Evolutionary conservation across 768 basidiomycete genomes (phyloP), one percentile per base, ranked within the genome.

Genomic region (Boletus tylopilopsis): DNA sequence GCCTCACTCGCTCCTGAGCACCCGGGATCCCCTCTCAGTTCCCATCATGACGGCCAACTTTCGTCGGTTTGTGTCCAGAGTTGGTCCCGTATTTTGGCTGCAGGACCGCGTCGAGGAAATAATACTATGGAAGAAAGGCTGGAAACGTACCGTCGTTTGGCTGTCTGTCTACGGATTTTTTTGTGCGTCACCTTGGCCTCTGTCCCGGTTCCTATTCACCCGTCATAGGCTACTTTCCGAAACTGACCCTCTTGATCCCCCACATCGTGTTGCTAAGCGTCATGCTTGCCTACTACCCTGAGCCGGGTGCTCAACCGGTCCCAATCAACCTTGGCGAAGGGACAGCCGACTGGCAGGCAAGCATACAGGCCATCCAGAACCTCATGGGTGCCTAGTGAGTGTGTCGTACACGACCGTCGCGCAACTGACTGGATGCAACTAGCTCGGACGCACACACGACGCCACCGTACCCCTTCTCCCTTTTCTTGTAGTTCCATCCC

Each of bases 21-120:
- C 78, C 1, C 72, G 73, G 24, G 87, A 87, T 57, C 80, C 88
- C 0, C 75, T 95, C 5, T 90, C 88, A 1, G 71, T 95, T 4
- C 87, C 83, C 0, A 82, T 84, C 23, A 86, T 84, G 55, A 84
- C 87, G 2, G 38, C 34, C 38, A 61, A 58, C 34, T 94, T 94
- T 61, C 78, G 84, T 54, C 73, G 90, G 21, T 94, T 95, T 51
- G 78, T 94, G 4, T 76, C 81, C 6, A 83, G 77, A 56, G 74
- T 82, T 4, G 89, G 90, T 1, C 85, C 88, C 0, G 69, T 93
- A 7, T 95, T 94, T 60, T 95, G 92, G 93, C 55, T 94, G 18
- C 90, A 90, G 68, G 93, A 96, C 62, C 71, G 93, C 1, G 61
- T 90, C 13, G 93, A 95, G 64, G 93, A 94, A 68, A 75, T 93